Percentiles rank a stretch among this genome's conserved stretches.
These are phyloP conservation scores for Ambrosiella cleistominuta DNA, from an alignment of 2,329 filamentous ascomycete species.

Conservation along the genomic window DNA sequence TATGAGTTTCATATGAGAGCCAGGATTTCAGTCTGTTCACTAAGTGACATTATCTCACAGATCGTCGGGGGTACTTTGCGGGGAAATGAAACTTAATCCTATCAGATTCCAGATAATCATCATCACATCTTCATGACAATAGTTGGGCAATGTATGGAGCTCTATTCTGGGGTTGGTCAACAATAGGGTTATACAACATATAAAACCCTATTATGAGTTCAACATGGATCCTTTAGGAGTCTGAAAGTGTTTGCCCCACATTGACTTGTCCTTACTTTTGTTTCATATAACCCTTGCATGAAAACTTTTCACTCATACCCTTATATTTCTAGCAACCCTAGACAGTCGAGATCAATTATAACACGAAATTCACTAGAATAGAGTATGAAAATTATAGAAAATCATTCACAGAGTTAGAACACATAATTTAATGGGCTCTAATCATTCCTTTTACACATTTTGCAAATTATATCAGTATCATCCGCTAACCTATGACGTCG, in stretches of 20 bases:
- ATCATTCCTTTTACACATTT: background rate
- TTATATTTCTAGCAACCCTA: background rate
- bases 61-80: background rate
- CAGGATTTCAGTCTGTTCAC: background rate
- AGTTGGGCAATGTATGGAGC: background rate
- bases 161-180: background rate
- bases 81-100: background rate
- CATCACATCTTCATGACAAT: background rate
- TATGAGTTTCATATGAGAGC: background rate
- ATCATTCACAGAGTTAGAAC: background rate
- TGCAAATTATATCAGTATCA: background rate
- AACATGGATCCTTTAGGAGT: background rate
- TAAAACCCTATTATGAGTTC: background rate
- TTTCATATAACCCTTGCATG: constrained; percentile 1
- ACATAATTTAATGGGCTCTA: background rate
- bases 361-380: background rate
- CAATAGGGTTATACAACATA: background rate
- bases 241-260: background rate
- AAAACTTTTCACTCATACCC: constrained; percentile 3
- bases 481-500: constrained; percentile 8
- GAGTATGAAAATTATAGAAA: background rate
- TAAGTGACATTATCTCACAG: background rate
- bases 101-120: background rate
- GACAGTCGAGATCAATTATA: background rate
- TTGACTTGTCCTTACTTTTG: background rate